Conservation (phyloP, 352 stramenopile genomes). For the Phytophthora litchii region DNA sequence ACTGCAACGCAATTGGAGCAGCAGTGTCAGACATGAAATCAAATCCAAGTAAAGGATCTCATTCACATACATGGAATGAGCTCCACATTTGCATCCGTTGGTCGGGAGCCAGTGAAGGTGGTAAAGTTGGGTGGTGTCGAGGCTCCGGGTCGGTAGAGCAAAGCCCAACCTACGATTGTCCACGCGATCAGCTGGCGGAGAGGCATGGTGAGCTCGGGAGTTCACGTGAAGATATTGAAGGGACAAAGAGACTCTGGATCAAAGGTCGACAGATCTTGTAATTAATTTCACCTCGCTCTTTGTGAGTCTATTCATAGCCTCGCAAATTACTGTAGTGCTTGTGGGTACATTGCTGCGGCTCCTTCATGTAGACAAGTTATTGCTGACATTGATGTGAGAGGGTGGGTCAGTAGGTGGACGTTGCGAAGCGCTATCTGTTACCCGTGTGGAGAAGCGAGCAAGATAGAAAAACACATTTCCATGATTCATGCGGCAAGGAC, state of each 20-base stretch:
- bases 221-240: neutral
- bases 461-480: no score
- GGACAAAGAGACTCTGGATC: neutral
- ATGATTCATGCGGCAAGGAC: no score
- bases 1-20: slow-evolving; percentile 29
- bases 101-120: slow-evolving; percentile 19
- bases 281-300: neutral
- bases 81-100: slow-evolving; percentile 25
- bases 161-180: slow-evolving; percentile 11
- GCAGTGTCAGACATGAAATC: neutral
- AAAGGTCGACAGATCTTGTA: neutral
- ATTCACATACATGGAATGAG: slow-evolving; percentile 27
- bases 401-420: no score
- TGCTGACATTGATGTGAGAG: no score
- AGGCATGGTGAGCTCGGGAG: slow-evolving; percentile 3
- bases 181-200: slow-evolving; percentile 10
- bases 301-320: neutral
- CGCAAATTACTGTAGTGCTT: no score
- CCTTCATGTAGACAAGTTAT: no score
- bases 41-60: neutral
- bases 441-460: no score
- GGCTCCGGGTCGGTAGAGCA: neutral
- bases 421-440: no score
- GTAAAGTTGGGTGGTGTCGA: slow-evolving; percentile 14
- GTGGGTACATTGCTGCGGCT: no score